phyloP scores from a whole-genome alignment of 1,284 basidiomycete species.

The Ganoderma sinense region DNA sequence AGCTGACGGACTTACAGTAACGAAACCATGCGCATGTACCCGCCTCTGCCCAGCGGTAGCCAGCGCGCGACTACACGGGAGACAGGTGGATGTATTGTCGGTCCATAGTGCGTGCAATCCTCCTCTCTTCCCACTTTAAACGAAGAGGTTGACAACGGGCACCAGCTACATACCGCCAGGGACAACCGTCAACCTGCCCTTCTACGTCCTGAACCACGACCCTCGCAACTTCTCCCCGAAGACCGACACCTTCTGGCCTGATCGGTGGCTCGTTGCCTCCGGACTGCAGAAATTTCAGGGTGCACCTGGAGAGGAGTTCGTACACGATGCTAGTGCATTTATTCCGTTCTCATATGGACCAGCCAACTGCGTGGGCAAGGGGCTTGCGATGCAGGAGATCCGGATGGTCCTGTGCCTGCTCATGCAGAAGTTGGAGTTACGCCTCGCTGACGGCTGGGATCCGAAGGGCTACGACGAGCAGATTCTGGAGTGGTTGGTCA shows the following conservation, averaged over 20 bases:
- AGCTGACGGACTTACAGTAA: constrained; percentile 49
- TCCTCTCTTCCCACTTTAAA: background rate
- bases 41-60: constrained; percentile 58
- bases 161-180: constrained; percentile 37
- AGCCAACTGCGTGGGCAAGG: constrained; percentile 41
- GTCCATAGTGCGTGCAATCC: constrained; percentile 36
- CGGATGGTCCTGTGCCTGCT: constrained; percentile 32
- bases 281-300: background rate
- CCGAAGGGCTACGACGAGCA: constrained; percentile 4
- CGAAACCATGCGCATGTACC: constrained; percentile 62
- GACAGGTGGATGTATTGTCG: constrained; percentile 29
- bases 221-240: constrained; percentile 39
- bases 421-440: constrained; percentile 36
- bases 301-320: constrained; percentile 9
- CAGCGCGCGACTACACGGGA: constrained; percentile 50
- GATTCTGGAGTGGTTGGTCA: constrained; percentile 13
- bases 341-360: constrained; percentile 41
- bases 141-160: too few species aligned
- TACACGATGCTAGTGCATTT: constrained; percentile 35
- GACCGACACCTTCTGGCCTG: constrained; percentile 37
- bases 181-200: constrained; percentile 32
- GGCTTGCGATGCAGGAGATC: constrained; percentile 34
- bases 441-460: constrained; percentile 31
- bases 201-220: constrained; percentile 41
- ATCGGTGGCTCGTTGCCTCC: constrained; percentile 36